phyloP scores from a whole-genome alignment of 345 rosid species.

The Cardamine chenopodiifolia region DNA sequence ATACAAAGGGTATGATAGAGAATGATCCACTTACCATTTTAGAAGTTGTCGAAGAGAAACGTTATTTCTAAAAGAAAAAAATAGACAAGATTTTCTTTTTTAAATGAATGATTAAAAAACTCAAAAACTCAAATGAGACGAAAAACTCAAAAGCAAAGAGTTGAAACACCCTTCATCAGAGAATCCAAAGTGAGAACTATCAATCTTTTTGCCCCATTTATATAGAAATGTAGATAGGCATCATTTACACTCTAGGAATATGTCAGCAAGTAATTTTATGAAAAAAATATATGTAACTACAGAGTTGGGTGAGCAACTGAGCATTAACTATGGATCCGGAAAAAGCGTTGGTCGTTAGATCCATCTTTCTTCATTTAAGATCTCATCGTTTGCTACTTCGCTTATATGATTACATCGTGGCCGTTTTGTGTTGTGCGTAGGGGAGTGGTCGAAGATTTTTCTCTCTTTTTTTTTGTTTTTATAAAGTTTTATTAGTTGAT shows the following conservation, averaged over 20 bases:
- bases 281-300: background rate
- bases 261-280: background rate
- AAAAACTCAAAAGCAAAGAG: background rate
- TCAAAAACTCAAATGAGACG: background rate
- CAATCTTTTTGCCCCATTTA: background rate
- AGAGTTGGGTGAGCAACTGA: slow-evolving; percentile 30
- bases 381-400: background rate
- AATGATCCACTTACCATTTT: slow-evolving; percentile 28
- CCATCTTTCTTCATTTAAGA: slow-evolving; percentile 9
- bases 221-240: too few relatives aligned
- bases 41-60: slow-evolving; percentile 1
- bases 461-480: slow-evolving; percentile 1
- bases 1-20: slow-evolving; percentile 18
- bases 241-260: too few relatives aligned
- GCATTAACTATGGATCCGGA: slow-evolving; percentile 32
- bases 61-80: background rate
- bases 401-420: slow-evolving; percentile 20
- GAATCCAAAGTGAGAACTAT: background rate
- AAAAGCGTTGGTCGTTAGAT: slow-evolving; percentile 31
- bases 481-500: background rate
- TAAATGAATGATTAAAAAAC: background rate
- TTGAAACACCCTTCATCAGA: background rate
- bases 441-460: slow-evolving; percentile 14
- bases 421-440: background rate
- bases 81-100: background rate